A percentile compares a stretch with the other conserved stretches of the same genome.
phyloP scores from a whole-genome alignment of 306 rosid genomes.

The Vachellia collinsii region DNA sequence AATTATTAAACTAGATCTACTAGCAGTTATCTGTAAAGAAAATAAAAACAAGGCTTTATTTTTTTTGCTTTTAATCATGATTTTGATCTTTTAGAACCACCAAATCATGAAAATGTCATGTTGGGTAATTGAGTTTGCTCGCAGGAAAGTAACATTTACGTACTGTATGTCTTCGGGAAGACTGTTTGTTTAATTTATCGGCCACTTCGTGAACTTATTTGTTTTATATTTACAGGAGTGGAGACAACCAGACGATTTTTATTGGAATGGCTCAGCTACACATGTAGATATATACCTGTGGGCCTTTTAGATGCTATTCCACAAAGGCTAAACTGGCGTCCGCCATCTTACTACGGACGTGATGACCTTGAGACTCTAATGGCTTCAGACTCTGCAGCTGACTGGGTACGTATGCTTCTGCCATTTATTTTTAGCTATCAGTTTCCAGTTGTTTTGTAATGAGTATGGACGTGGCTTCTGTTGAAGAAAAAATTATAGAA shows the following conservation, averaged over 20 bases:
- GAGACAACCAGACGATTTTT: constrained; percentile 91
- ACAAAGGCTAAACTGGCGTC: constrained; percentile 84
- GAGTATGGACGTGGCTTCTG: too few species aligned
- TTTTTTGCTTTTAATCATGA: neutral
- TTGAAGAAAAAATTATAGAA: too few species aligned
- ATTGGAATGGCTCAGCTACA: constrained; percentile 96
- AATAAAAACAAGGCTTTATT: neutral
- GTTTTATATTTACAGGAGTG: constrained; percentile 59
- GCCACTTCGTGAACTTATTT: neutral
- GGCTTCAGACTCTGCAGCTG: constrained; percentile 97
- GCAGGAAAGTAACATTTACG: neutral
- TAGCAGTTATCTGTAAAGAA: neutral
- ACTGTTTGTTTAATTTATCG: neutral
- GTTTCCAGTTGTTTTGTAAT: neutral
- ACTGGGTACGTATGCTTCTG: constrained; percentile 74
- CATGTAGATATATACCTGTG: constrained; percentile 82
- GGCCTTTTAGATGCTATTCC: constrained; percentile 87
- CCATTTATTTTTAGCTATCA: constrained; percentile 14
- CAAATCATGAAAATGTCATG: constrained; percentile 10
- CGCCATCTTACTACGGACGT: constrained; percentile 75
- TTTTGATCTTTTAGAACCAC: neutral
- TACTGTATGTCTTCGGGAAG: neutral
- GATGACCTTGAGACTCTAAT: constrained; percentile 90
- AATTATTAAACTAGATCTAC: neutral
- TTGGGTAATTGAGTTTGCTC: constrained; percentile 23